Conservation (phyloP, 2,329 filamentous ascomycete species). For the Claviceps sp. region DNA sequence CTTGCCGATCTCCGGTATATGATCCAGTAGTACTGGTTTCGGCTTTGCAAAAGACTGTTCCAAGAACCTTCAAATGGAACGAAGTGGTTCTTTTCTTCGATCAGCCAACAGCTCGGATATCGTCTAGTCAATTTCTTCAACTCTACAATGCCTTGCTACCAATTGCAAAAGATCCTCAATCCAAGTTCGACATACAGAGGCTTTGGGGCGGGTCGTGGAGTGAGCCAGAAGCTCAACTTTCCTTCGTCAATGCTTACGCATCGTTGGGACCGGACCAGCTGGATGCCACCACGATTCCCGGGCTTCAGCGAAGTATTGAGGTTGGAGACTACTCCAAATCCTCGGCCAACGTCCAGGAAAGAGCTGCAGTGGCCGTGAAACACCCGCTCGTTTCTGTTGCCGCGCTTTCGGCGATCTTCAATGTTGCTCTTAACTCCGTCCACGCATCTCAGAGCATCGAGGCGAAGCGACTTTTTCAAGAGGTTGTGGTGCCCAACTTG, state of each 20-base stretch:
- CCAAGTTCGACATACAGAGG: conserved; percentile 63
- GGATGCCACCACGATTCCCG: conserved; percentile 74
- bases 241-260: conserved; percentile 83
- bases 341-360: conserved; percentile 33
- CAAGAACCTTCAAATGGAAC: conserved; percentile 53
- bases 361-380: conserved; percentile 51
- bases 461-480: conserved; percentile 52
- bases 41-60: conserved; percentile 47
- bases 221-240: conserved; percentile 74
- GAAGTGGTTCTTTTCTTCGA: conserved; percentile 71
- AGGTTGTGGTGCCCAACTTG: conserved; percentile 58
- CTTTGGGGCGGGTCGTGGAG: conserved; percentile 89
- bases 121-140: conserved; percentile 65
- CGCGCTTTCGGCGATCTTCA: conserved; percentile 59
- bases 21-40: conserved; percentile 44
- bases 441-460: conserved; percentile 49
- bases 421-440: conserved; percentile 47
- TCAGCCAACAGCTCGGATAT: conserved; percentile 60
- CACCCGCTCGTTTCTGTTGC: conserved; percentile 83
- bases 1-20: conserved; percentile 42
- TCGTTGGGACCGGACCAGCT: conserved; percentile 62
- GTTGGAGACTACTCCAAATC: conserved; percentile 41
- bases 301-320: conserved; percentile 65
- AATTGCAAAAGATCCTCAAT: conserved; percentile 42
- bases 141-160: conserved; percentile 70